Evolutionary conservation across 805 yeast genomes (phyloP).

Genomic region (Candida patagonica): DNA sequence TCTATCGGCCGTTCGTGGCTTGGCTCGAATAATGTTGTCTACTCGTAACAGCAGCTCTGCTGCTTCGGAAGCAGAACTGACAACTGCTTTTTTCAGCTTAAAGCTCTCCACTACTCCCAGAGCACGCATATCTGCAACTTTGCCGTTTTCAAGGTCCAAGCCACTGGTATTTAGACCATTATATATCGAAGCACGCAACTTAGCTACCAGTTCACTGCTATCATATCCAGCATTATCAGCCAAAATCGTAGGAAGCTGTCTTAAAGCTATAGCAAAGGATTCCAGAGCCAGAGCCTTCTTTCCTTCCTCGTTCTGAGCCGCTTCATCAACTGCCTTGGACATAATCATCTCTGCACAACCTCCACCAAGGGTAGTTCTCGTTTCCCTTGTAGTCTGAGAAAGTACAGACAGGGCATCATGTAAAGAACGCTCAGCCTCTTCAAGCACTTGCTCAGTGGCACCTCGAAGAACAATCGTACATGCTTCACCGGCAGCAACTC

Average conservation of each 20-base stretch:
- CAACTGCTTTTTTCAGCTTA: slow-evolving; percentile 89
- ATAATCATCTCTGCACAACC: slow-evolving; percentile 94
- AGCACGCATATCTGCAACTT: slow-evolving; percentile 88
- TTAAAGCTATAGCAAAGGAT: slow-evolving; percentile 85
- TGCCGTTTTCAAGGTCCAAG: slow-evolving; percentile 75
- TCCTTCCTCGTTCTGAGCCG: slow-evolving; percentile 86
- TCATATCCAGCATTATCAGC: slow-evolving; percentile 98
- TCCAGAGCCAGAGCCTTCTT: slow-evolving; percentile 92
- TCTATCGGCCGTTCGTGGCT: slow-evolving; percentile 94
- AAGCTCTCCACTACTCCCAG: slow-evolving; percentile 87
- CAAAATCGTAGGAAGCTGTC: slow-evolving; percentile 89
- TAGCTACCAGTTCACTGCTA: slow-evolving; percentile 83
- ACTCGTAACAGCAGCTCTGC: slow-evolving; percentile 93
- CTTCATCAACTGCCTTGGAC: slow-evolving; percentile 93
- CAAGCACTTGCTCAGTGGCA: slow-evolving; percentile 93
- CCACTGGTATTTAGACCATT: slow-evolving; percentile 90
- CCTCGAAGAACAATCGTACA: slow-evolving; percentile 95
- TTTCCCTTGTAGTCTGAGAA: slow-evolving; percentile 87
- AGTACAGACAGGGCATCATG: slow-evolving; percentile 95
- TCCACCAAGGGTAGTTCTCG: slow-evolving; percentile 89
- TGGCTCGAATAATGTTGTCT: slow-evolving; percentile 93
- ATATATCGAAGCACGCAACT: slow-evolving; percentile 81
- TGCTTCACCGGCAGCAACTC: slow-evolving; percentile 91
- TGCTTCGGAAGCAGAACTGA: slow-evolving; percentile 94
- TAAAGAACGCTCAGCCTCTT: slow-evolving; percentile 92